Evolutionary conservation across 1,284 basidiomycete genomes (phyloP).

Genomic region (Stygiomarasmius scandens): DNA sequence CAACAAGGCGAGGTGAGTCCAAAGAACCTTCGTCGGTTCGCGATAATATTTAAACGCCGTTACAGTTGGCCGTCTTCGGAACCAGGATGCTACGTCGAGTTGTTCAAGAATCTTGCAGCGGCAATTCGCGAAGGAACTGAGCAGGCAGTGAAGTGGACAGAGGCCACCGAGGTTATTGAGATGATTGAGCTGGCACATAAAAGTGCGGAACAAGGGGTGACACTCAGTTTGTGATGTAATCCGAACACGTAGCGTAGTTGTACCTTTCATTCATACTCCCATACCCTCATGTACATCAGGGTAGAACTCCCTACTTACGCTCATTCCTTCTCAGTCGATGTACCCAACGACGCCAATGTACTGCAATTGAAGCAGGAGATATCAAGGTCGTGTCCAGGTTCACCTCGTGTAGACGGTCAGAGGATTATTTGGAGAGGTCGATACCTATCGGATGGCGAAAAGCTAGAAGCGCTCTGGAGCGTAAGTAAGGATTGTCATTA

Average conservation of each 20-base stretch:
- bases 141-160: conserved; percentile 68
- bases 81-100: conserved; percentile 58
- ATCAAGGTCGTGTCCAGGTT: conserved; percentile 59
- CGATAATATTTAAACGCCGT: conserved; percentile 17
- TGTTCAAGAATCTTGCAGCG: conserved; percentile 69
- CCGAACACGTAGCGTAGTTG: neutral
- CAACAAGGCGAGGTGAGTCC: conserved; percentile 47
- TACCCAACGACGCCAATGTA: conserved; percentile 52
- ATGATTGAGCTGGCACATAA: conserved; percentile 72
- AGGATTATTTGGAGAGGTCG: conserved; percentile 76
- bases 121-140: conserved; percentile 59
- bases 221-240: conserved; percentile 14
- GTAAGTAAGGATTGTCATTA: conserved; percentile 35
- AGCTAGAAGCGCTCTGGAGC: conserved; percentile 69
- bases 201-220: conserved; percentile 61
- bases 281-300: conserved; percentile 44
- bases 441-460: conserved; percentile 64
- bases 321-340: conserved; percentile 61
- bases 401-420: conserved; percentile 68
- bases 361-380: conserved; percentile 72
- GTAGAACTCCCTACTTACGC: conserved; percentile 77
- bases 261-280: neutral
- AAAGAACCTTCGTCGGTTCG: neutral
- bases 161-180: conserved; percentile 70
- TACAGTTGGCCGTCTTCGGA: conserved; percentile 66